Evolutionary conservation across 176 grass and related monocot species (phyloP).

Genomic region (Oryza meridionalis): DNA sequence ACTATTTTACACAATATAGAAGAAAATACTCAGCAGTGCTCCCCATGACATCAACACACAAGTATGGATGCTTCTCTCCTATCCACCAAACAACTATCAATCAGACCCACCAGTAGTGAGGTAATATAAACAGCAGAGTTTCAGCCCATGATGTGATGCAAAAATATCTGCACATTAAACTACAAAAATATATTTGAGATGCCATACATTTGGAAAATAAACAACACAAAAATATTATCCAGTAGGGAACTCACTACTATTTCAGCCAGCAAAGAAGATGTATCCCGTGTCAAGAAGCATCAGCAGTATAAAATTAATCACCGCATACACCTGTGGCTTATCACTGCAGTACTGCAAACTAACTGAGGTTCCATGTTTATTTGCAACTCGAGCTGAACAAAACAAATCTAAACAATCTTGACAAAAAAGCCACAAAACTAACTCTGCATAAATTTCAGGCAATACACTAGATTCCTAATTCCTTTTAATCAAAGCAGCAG

Average conservation of each 20-base stretch:
- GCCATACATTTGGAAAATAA: background rate
- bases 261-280: background rate
- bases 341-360: background rate
- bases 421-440: background rate
- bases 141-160: background rate
- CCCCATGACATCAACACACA: background rate
- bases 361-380: background rate
- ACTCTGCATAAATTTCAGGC: background rate
- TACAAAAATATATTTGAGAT: background rate
- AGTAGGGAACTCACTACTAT: background rate
- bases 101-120: background rate
- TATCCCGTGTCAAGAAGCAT: background rate
- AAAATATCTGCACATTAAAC: background rate
- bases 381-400: background rate
- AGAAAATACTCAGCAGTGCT: background rate
- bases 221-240: background rate
- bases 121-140: background rate
- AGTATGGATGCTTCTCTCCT: background rate
- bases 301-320: background rate
- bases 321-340: background rate
- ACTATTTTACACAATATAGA: background rate
- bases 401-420: background rate
- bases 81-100: background rate
- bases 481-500: background rate
- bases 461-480: background rate